Percentiles rank a stretch among this genome's conserved stretches.
These are phyloP conservation scores for Spathaspora passalidarum DNA, from an alignment of 805 yeast genomes.

Conservation along the genomic window DNA sequence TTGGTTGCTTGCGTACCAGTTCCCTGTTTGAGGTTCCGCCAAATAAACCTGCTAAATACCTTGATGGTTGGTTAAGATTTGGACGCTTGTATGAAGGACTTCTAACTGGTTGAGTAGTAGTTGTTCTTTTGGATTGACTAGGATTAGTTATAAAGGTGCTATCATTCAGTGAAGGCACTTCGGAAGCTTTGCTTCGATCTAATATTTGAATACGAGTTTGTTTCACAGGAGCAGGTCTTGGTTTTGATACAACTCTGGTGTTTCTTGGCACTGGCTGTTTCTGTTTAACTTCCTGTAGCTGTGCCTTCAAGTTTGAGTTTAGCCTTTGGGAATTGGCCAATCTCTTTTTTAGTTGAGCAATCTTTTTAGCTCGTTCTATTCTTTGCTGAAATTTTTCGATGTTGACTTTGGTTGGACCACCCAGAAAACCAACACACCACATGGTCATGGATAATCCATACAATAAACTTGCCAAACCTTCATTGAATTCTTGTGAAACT, in stretches of 20 bases:
- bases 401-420: constrained; percentile 32
- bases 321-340: constrained; percentile 6
- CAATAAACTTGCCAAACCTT: constrained; percentile 70
- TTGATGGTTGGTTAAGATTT: constrained; percentile 42
- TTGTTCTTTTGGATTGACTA: background rate
- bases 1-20: background rate
- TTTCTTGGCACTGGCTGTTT: background rate
- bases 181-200: background rate
- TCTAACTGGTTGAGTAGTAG: background rate
- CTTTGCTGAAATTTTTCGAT: constrained; percentile 28
- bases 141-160: constrained; percentile 28
- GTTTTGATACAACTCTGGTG: background rate
- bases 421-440: constrained; percentile 77
- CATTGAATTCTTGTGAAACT: constrained; percentile 62
- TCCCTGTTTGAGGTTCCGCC: constrained; percentile 13
- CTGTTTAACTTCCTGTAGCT: background rate
- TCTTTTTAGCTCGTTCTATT: constrained; percentile 19
- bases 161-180: constrained; percentile 8
- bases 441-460: constrained; percentile 83
- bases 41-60: constrained; percentile 39
- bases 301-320: background rate
- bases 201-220: background rate
- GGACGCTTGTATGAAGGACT: constrained; percentile 17
- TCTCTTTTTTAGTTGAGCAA: constrained; percentile 20
- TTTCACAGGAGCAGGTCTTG: background rate